Conservation (phyloP, 352 stramenopile species). For the Thalassiosira livingstoniorum region DNA sequence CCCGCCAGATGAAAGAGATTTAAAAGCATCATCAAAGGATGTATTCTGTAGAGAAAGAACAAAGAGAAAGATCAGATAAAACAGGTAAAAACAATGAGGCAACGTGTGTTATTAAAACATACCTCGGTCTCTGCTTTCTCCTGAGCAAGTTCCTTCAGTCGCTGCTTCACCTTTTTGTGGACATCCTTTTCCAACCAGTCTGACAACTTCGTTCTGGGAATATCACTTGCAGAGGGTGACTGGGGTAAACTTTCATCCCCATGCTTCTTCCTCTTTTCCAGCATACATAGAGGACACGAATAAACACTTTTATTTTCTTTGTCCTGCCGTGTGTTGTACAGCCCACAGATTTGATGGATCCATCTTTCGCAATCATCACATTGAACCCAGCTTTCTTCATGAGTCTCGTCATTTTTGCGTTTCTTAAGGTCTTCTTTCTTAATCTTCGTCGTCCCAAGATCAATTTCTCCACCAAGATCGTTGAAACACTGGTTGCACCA, state of each 20-base stretch:
- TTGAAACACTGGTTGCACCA: conserved; percentile 96
- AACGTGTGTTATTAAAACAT: conserved; percentile 35
- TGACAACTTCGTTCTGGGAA: conserved; percentile 94
- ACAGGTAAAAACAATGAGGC: conserved; percentile 22
- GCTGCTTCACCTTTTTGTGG: conserved; percentile 87
- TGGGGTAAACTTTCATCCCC: conserved; percentile 32
- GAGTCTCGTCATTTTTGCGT: conserved; percentile 97
- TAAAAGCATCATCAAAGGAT: conserved; percentile 89
- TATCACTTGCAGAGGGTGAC: conserved; percentile 91
- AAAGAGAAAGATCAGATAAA: conserved; percentile 26
- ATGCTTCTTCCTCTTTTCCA: conserved; percentile 76
- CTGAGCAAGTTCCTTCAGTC: conserved; percentile 87
- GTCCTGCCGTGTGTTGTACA: conserved; percentile 99
- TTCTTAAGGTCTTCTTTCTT: conserved; percentile 95
- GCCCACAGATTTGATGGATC: conserved; percentile 99
- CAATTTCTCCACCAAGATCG: conserved; percentile 89
- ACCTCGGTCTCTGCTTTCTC: conserved; percentile 80
- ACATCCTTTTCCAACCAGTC: conserved; percentile 94
- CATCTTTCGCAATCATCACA: conserved; percentile 98
- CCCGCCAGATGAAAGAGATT: conserved; percentile 80
- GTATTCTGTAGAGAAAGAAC: conserved; percentile 68
- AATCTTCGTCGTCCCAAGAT: conserved; percentile 90
- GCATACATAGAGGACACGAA: conserved; percentile 80
- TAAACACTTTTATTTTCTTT: conserved; percentile 86
- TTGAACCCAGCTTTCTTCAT: conserved; percentile 97